Base-by-base conservation (phyloP, 1,284 basidiomycete genomes). In the Agaricales sp. region DNA sequence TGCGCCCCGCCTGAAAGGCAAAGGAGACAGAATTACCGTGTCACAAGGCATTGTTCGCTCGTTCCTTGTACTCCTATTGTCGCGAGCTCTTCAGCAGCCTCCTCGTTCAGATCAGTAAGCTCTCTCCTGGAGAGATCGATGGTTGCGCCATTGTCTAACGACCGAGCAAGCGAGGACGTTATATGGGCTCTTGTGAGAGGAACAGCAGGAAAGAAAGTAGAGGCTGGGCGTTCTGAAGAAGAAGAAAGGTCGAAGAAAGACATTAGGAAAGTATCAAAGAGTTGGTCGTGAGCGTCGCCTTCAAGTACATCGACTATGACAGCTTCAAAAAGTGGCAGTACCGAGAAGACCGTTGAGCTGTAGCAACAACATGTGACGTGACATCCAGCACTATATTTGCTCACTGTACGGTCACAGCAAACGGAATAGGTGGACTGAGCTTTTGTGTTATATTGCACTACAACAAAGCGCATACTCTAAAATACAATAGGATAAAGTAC, bases 71-170 rank as follows among this genome's bases (percentile, higher is more conserved):
- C 74, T 21, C 80, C 79, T 12, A 80, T 71, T 16, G 66, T 69
- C 19, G 81, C 82, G 8, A 96, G 77, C 59, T 86, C 80, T 54
- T 86, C 76, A 6, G 82, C 84, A 24, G 84, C 86, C 38, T 76
- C 74, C 54, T 81, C 77, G 16, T 80, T 81, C 24, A 96, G 78
- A 52, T 89, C 81, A 2, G 80, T 78, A 35, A 96, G 70, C 38
- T 75, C 75, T 63, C 83, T 78, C 63, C 89, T 82, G 50, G 86
- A 81, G 50, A 96, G 74, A 60, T 91, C 82, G 50, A 96, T 70
- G 3, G 92, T 94, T 49, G 79, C 77, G 16, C 91, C 90, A 51
- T 75, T 68, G 67, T 95, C 91, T 3, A 75, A 67, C 24, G 88
- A 92, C 54, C 70, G 75, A 43, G 69, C 65, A 21, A 88, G 62